Evolutionary conservation across 2,329 filamentous ascomycete genomes (phyloP).

Genomic region (Thermoascus crustaceus): DNA sequence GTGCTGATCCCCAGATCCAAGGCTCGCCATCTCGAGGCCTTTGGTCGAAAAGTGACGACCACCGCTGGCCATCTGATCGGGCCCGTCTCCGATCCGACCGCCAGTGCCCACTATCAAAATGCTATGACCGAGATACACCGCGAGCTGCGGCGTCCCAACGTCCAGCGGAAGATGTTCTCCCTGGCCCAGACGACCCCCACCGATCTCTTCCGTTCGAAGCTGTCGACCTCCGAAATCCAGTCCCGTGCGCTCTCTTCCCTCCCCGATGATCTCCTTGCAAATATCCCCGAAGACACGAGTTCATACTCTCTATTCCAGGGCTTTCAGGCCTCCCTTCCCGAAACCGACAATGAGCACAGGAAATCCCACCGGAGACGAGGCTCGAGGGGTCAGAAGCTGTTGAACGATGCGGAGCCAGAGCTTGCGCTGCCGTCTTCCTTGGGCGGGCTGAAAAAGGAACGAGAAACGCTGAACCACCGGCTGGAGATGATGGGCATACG

Average conservation of each 20-base stretch:
- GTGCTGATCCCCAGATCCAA: constrained; percentile 31
- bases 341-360: constrained; percentile 54
- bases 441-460: constrained; percentile 69
- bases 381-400: constrained; percentile 66
- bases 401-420: constrained; percentile 53
- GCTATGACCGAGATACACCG: constrained; percentile 86
- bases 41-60: constrained; percentile 87
- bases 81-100: constrained; percentile 47
- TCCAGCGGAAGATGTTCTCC: constrained; percentile 86
- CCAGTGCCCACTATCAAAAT: constrained; percentile 65
- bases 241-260: constrained; percentile 83
- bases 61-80: constrained; percentile 87
- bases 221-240: constrained; percentile 87
- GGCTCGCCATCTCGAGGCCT: constrained; percentile 83
- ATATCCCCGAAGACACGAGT: constrained; percentile 80
- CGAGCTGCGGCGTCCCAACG: constrained; percentile 71
- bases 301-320: constrained; percentile 92
- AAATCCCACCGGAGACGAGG: constrained; percentile 61
- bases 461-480: constrained; percentile 69
- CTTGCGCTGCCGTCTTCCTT: constrained; percentile 55
- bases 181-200: constrained; percentile 87
- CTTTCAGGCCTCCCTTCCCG: constrained; percentile 83
- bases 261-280: constrained; percentile 78
- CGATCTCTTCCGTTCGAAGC: constrained; percentile 82
- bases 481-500: constrained; percentile 85